Conservation (phyloP, 176 grass and related monocot species). For the Triticum urartu region DNA sequence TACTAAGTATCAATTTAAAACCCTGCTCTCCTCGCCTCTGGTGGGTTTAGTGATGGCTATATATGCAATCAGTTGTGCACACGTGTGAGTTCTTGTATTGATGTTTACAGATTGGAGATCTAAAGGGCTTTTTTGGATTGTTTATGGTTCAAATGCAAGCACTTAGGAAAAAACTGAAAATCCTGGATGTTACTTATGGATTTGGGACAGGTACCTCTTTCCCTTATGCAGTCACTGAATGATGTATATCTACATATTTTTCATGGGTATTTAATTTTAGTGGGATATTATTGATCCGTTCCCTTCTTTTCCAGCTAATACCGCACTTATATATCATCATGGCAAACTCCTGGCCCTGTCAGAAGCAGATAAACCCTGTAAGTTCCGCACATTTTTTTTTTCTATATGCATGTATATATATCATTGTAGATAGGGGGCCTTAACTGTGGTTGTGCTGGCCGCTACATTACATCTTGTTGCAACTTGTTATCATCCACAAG, state of each 20-base stretch:
- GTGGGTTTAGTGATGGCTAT: neutral
- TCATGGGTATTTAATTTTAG: neutral
- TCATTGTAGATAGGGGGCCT: neutral
- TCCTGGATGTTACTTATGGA: conserved; percentile 86
- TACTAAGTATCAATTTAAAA: neutral
- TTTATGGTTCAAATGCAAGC: conserved; percentile 94
- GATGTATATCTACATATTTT: neutral
- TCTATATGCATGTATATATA: neutral
- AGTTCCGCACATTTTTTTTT: conserved; percentile 29
- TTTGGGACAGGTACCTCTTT: conserved; percentile 56
- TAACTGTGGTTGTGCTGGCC: neutral
- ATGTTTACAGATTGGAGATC: conserved; percentile 73
- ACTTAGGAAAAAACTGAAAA: conserved; percentile 68
- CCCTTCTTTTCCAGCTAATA: neutral
- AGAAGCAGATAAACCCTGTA: conserved; percentile 77
- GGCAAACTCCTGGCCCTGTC: neutral
- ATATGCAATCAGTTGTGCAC: neutral
- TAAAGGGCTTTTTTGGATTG: conserved; percentile 85
- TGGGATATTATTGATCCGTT: neutral
- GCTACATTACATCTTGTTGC: neutral
- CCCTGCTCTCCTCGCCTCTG: too few relatives aligned
- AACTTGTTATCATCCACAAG: neutral
- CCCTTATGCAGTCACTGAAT: neutral
- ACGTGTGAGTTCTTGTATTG: neutral
- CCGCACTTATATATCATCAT: neutral